Evolutionary conservation across 2,329 filamentous ascomycete species (phyloP).

Genomic region (Ciborinia camelliae): DNA sequence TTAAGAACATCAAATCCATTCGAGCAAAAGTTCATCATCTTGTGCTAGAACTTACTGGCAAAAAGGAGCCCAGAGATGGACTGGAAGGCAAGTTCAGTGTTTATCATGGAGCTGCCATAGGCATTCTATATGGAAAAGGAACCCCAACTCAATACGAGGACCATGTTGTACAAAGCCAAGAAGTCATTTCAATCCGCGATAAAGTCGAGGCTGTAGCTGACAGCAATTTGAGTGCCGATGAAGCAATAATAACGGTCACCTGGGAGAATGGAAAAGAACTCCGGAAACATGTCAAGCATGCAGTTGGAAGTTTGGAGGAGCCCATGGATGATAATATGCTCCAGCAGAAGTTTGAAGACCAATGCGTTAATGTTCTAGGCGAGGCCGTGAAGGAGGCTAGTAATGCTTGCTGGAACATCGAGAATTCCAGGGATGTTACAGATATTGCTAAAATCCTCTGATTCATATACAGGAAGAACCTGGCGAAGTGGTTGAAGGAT

Average conservation of each 20-base stretch:
- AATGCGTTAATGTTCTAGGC: conserved; percentile 44
- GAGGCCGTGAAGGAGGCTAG: conserved; percentile 39
- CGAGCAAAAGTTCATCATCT: conserved; percentile 48
- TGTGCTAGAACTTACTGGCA: conserved; percentile 51
- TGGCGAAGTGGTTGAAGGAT: neutral
- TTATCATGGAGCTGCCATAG: conserved; percentile 52
- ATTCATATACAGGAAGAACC: neutral
- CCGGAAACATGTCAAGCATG: conserved; percentile 48
- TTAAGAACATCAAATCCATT: conserved; percentile 41
- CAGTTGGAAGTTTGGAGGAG: conserved; percentile 48
- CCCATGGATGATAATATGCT: conserved; percentile 47
- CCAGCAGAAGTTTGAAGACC: conserved; percentile 49
- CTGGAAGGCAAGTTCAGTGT: conserved; percentile 54
- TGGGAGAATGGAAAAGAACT: conserved; percentile 41
- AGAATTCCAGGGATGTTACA: conserved; percentile 36
- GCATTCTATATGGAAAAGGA: conserved; percentile 49
- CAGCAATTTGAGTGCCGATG: conserved; percentile 42
- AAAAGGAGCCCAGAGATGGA: conserved; percentile 47
- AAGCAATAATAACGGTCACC: conserved; percentile 41
- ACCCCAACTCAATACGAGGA: conserved; percentile 51
- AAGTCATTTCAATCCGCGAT: conserved; percentile 44
- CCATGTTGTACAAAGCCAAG: conserved; percentile 42
- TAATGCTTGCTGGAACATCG: conserved; percentile 36
- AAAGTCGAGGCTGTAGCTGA: conserved; percentile 45
- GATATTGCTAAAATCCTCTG: conserved; percentile 17